Evolutionary conservation across 116 monocot species (phyloP).

Genomic region (Dioscorea cayenensis): DNA sequence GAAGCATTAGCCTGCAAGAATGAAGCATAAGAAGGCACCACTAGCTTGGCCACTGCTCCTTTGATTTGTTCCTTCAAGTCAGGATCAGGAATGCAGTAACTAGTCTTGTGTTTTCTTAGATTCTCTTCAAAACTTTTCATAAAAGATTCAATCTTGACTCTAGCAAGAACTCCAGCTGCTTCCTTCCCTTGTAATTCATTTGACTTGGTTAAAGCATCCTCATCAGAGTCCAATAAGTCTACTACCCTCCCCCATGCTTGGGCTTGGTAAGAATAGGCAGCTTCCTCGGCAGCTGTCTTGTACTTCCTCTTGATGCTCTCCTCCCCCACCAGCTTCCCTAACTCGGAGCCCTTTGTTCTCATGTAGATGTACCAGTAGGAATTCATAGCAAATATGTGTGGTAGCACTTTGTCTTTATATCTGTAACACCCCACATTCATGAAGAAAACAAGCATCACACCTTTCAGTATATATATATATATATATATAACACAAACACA

Average conservation of each 20-base stretch:
- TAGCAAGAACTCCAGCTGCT: slow-evolving; percentile 9
- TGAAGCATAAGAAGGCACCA: slow-evolving; percentile 29
- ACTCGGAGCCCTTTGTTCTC: slow-evolving; percentile 36
- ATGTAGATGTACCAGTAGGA: slow-evolving; percentile 61
- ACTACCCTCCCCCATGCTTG: slow-evolving; percentile 35
- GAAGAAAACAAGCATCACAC: too few relatives aligned
- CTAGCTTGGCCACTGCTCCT: slow-evolving; percentile 20
- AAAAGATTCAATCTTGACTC: slow-evolving; percentile 27
- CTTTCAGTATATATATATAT: too few relatives aligned
- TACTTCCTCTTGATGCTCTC: slow-evolving; percentile 28
- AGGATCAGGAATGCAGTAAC: slow-evolving; percentile 23
- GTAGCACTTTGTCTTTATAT: slow-evolving; percentile 20
- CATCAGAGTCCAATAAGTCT: slow-evolving; percentile 7
- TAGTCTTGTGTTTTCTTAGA: slow-evolving; percentile 17
- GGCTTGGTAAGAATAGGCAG: slow-evolving; percentile 43
- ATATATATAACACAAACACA: too few relatives aligned
- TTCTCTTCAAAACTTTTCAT: slow-evolving; percentile 23
- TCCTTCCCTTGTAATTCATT: not conserved
- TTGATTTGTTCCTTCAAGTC: slow-evolving; percentile 50
- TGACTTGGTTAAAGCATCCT: not conserved
- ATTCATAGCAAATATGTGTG: slow-evolving; percentile 39
- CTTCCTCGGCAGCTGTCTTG: slow-evolving; percentile 44
- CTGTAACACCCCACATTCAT: slow-evolving; percentile 9
- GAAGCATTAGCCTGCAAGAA: slow-evolving; percentile 16
- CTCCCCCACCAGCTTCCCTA: slow-evolving; percentile 39